phyloP scores from a whole-genome alignment of 805 yeast genomes.

The Starmera amethionina region DNA sequence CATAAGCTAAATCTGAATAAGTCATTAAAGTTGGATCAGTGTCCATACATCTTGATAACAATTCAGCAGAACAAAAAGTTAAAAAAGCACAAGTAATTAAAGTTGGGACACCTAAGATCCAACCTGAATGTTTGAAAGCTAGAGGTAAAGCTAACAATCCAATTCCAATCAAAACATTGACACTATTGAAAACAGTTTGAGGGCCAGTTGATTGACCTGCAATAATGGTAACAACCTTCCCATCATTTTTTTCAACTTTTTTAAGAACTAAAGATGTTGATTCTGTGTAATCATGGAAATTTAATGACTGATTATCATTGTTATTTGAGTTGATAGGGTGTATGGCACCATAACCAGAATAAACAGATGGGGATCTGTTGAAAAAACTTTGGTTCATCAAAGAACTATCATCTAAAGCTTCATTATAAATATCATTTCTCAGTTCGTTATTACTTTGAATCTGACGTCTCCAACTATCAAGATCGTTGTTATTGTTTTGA shows the following conservation, averaged over 20 bases:
- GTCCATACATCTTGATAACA: constrained; percentile 67
- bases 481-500: constrained; percentile 20
- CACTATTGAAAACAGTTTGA: constrained; percentile 69
- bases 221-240: constrained; percentile 57
- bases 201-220: constrained; percentile 79
- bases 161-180: constrained; percentile 67
- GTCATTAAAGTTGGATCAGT: constrained; percentile 75
- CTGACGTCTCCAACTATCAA: constrained; percentile 14
- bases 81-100: constrained; percentile 50
- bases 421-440: constrained; percentile 19
- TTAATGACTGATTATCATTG: too few species aligned
- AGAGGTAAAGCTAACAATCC: constrained; percentile 68
- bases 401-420: constrained; percentile 29
- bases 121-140: constrained; percentile 64
- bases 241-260: constrained; percentile 58
- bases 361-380: constrained; percentile 20
- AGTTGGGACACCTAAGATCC: constrained; percentile 55
- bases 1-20: constrained; percentile 81
- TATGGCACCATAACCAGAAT: constrained; percentile 20
- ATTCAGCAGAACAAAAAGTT: constrained; percentile 70
- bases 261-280: constrained; percentile 45
- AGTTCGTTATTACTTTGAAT: constrained; percentile 11
- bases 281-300: constrained; percentile 23
- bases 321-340: constrained; percentile 19
- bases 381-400: constrained; percentile 19